Conservation (phyloP, 345 rosid genomes). For the Arabidopsis arenosa region DNA sequence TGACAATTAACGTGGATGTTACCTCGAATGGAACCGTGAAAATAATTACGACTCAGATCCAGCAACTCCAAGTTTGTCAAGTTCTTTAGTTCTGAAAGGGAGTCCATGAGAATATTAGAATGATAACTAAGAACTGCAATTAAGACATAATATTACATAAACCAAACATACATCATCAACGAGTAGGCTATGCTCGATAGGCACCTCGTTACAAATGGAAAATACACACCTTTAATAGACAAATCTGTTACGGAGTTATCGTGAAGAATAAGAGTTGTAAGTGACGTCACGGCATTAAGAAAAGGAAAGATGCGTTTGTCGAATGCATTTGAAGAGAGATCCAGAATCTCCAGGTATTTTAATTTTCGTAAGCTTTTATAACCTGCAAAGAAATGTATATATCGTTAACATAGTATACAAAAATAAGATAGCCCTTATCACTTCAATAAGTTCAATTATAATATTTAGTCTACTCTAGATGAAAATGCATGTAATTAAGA, state of each 20-base stretch:
- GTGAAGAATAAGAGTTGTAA: background rate
- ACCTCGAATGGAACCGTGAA: no score
- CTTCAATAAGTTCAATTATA: background rate
- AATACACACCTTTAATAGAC: background rate
- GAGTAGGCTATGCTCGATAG: background rate
- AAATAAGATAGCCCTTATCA: background rate
- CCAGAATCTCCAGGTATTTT: no score
- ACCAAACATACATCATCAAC: background rate
- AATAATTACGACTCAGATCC: background rate
- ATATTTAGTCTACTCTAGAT: background rate
- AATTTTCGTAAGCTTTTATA: no score
- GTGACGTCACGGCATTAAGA: background rate
- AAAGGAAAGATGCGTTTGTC: background rate
- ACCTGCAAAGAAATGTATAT: background rate
- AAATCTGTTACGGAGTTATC: background rate
- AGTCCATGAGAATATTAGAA: background rate
- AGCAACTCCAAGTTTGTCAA: background rate
- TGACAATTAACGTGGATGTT: background rate
- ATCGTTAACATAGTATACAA: background rate
- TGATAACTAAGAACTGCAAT: background rate
- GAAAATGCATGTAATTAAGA: background rate
- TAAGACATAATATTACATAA: background rate
- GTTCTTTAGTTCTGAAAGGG: background rate
- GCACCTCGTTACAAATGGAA: background rate
- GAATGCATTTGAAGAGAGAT: no score